Evolutionary conservation across 352 stramenopile genomes (phyloP).

Genomic region (Poterioochromonas sp.): DNA sequence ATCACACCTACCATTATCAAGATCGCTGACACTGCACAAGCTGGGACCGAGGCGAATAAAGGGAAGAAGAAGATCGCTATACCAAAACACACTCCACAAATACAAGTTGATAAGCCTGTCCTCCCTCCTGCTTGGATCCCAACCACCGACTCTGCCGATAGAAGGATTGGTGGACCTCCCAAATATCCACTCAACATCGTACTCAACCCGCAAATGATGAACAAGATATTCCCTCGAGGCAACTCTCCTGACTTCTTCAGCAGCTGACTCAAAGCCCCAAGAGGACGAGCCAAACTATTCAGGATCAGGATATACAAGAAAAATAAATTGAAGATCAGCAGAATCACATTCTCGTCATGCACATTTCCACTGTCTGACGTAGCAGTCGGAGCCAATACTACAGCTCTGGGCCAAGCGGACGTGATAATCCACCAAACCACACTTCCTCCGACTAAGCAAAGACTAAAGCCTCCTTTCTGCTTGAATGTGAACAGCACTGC

Average conservation of each 20-base stretch:
- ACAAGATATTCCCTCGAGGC: constrained; percentile 48
- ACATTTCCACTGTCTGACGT: neutral
- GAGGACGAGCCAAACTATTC: constrained; percentile 5
- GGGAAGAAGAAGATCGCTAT: constrained; percentile 60
- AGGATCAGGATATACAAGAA: constrained; percentile 29
- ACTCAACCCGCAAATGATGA: constrained; percentile 44
- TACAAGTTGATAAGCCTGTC: constrained; percentile 55
- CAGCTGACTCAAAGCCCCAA: constrained; percentile 45
- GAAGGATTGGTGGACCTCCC: constrained; percentile 52
- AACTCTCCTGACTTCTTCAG: constrained; percentile 47
- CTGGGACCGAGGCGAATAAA: constrained; percentile 56
- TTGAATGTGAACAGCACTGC: neutral
- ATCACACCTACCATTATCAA: constrained; percentile 58
- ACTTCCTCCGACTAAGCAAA: neutral
- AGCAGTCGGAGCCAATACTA: neutral
- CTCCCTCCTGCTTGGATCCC: constrained; percentile 51
- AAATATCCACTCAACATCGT: constrained; percentile 47
- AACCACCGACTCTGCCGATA: constrained; percentile 48
- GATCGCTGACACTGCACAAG: constrained; percentile 53
- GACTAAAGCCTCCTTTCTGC: neutral
- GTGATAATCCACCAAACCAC: constrained; percentile 1
- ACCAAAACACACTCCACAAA: constrained; percentile 56
- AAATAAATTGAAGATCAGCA: constrained; percentile 17
- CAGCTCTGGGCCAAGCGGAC: neutral
- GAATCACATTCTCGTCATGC: neutral